Base-by-base conservation (phyloP, 2,329 filamentous ascomycete species). In the Cadophora malorum region DNA sequence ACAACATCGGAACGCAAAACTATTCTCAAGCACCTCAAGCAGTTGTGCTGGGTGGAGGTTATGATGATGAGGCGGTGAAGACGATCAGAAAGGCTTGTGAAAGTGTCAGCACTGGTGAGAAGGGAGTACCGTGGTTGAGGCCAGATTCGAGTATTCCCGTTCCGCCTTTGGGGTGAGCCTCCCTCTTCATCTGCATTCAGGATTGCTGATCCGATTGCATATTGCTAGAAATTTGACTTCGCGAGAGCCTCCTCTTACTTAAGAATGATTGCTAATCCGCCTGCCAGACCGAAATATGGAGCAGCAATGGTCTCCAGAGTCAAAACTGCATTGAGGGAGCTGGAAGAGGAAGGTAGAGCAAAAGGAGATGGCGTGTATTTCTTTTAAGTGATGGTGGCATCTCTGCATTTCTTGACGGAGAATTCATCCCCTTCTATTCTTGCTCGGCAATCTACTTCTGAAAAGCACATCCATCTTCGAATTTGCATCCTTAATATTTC, bases 361-460 rank as follows among this genome's bases (percentile, higher is more conserved):
- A 38, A 52, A 28, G 61, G 61, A 12, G 61, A 63, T n/a, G 61
- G 61, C 3, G 31, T 63, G 19, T 63, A 63, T 25, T 63, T 63
- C 31, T 63, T 50, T n/a, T 63, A 47, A 63, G 10, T 19, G 55
- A 21, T 21, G 45, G 7, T 49, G 19, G 2, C 8, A 21, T 21
- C 19, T 21, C 35, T 10, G 7, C 4, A 28, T 38, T 9, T 38
- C 35, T 38, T 1, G 35, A 38, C 9, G 35, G 35, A 38, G 35
- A 38, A 38, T 10, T 1, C 1, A 9, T 7, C 12, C 9, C 7
- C 12, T 9, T 38, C 12, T 38, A 9, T 38, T 7, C 9, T 9
- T 10, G 8, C 8, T 38, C 12, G 7, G 35, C 12, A 14, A 4
- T 14, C 9, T 1, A 7, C 4, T 38, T 38, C 8, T 38, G 8